Evolutionary conservation across 306 rosid genomes (phyloP).

Genomic region (Cicer chorassanicum): DNA sequence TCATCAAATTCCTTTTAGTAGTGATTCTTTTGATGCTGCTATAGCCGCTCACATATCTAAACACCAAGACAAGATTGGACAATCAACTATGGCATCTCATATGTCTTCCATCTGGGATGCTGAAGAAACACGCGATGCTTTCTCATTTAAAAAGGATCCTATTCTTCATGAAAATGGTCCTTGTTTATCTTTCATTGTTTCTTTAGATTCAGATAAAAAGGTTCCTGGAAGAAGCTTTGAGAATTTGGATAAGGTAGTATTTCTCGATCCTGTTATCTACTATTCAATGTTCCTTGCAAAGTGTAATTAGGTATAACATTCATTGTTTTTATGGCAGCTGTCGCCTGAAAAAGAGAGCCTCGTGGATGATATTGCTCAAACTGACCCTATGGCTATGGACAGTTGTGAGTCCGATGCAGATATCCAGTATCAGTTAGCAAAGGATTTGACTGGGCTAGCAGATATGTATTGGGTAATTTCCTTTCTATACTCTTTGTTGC

Average conservation of each 20-base stretch:
- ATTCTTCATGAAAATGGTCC: slow-evolving; percentile 48
- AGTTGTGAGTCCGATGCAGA: slow-evolving; percentile 60
- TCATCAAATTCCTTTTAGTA: slow-evolving; percentile 83
- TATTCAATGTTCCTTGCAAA: slow-evolving; percentile 37
- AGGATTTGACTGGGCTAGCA: slow-evolving; percentile 65
- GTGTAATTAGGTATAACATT: slow-evolving; percentile 41
- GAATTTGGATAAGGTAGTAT: slow-evolving; percentile 64
- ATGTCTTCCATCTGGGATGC: slow-evolving; percentile 95
- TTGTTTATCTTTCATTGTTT: slow-evolving; percentile 52
- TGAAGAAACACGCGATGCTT: slow-evolving; percentile 94
- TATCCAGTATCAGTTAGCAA: slow-evolving; percentile 54
- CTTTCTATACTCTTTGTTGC: slow-evolving; percentile 29
- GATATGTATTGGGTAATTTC: slow-evolving; percentile 82
- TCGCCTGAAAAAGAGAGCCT: slow-evolving; percentile 57
- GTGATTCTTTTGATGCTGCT: slow-evolving; percentile 98
- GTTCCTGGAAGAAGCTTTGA: slow-evolving; percentile 52
- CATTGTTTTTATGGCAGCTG: slow-evolving; percentile 52
- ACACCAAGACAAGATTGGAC: slow-evolving; percentile 70
- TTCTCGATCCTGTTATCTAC: slow-evolving; percentile 40
- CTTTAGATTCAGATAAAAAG: slow-evolving; percentile 52
- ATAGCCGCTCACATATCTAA: slow-evolving; percentile 93
- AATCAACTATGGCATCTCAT: slow-evolving; percentile 62
- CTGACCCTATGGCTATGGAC: slow-evolving; percentile 57
- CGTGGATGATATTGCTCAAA: slow-evolving; percentile 55
- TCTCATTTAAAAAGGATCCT: slow-evolving; percentile 67